phyloP scores from a whole-genome alignment of 257 asterid genomes.

The Gentiana straminea region DNA sequence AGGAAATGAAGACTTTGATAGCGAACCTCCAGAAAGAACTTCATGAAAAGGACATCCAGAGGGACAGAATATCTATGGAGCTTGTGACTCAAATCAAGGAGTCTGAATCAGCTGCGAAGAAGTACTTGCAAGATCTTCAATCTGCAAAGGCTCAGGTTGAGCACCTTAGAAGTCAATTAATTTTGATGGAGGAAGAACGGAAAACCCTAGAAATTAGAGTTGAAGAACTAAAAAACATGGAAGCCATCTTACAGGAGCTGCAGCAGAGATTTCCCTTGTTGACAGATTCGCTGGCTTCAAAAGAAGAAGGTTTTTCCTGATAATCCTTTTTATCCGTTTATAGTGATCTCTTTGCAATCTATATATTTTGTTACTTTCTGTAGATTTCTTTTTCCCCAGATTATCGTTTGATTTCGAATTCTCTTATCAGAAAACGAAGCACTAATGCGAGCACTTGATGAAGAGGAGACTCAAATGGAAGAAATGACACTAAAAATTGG shows the following conservation, averaged over 20 bases:
- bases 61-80: slow-evolving; percentile 66
- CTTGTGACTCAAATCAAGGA: slow-evolving; percentile 83
- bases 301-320: slow-evolving; percentile 68
- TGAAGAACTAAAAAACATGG: slow-evolving; percentile 51
- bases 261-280: slow-evolving; percentile 51
- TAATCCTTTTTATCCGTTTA: background rate
- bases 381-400: background rate
- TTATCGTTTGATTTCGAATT: slow-evolving; percentile 3
- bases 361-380: slow-evolving; percentile 7
- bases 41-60: slow-evolving; percentile 81
- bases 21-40: slow-evolving; percentile 81
- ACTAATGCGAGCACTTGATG: slow-evolving; percentile 89
- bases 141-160: slow-evolving; percentile 34
- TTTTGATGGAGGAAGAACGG: slow-evolving; percentile 47
- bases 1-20: slow-evolving; percentile 64
- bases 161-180: slow-evolving; percentile 44
- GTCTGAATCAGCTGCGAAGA: slow-evolving; percentile 66
- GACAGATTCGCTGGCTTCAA: slow-evolving; percentile 55
- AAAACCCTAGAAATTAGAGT: slow-evolving; percentile 38
- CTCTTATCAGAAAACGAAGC: slow-evolving; percentile 68
- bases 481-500: slow-evolving; percentile 47
- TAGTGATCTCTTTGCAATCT: no score
- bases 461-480: slow-evolving; percentile 88
- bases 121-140: slow-evolving; percentile 57
- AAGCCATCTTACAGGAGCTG: slow-evolving; percentile 32